Conservation (phyloP, 116 monocot species). For the Zostera marina region DNA sequence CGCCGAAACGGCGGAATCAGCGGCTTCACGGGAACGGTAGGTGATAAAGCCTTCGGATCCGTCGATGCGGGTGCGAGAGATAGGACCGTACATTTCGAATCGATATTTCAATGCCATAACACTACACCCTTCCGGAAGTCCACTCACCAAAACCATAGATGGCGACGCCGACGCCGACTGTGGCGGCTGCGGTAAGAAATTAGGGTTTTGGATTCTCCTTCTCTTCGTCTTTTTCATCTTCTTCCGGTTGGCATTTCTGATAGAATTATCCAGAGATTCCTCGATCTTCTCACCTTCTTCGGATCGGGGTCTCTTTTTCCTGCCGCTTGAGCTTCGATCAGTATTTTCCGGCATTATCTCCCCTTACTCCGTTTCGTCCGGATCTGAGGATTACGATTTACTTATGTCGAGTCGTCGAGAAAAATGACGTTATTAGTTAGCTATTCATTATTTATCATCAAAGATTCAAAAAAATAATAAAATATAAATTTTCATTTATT, state of each 20-base stretch:
- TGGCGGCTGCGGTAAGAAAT: background rate
- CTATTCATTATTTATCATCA: no score
- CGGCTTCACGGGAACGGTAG: conserved; percentile 38
- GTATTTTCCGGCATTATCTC: no score
- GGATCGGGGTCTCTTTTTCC: background rate
- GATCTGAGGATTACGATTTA: no score
- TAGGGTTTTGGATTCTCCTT: background rate
- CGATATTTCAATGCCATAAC: conserved; percentile 76
- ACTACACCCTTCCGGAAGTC: conserved; percentile 45
- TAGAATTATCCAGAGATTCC: background rate
- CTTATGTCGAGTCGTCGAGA: no score
- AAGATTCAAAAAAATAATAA: background rate
- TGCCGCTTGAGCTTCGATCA: no score
- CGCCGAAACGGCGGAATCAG: conserved; percentile 50
- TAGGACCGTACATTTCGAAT: conserved; percentile 58
- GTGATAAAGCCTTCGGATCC: conserved; percentile 35
- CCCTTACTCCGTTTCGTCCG: no score
- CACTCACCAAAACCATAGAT: conserved; percentile 45
- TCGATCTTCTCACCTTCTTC: background rate
- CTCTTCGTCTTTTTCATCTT: background rate
- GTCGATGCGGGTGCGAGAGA: conserved; percentile 57
- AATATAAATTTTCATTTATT: no score
- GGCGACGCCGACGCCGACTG: background rate
- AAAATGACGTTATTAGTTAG: no score
- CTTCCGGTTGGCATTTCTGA: background rate